Conservation (phyloP, 257 asterid species). For the Cinchona pubescens region DNA sequence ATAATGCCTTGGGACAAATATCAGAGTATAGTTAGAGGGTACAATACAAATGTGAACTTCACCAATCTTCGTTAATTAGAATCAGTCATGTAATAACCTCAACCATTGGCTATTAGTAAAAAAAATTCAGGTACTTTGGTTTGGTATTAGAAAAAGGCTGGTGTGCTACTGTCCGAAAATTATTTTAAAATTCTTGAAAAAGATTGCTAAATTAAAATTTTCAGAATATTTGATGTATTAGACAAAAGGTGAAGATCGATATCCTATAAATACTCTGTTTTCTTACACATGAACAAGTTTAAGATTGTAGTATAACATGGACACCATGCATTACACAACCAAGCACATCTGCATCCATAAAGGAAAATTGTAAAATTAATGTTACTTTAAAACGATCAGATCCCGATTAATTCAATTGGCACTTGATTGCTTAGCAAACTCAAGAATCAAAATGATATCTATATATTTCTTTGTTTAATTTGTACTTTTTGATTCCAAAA, state of each 20-base stretch:
- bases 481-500: neutral
- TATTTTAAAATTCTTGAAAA: neutral
- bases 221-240: neutral
- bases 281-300: neutral
- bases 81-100: neutral
- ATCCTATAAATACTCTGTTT: slow-evolving; percentile 3
- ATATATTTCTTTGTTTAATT: neutral
- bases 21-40: neutral
- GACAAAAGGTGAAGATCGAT: neutral
- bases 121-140: neutral
- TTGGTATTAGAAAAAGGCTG: neutral
- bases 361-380: neutral
- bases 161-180: neutral
- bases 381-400: neutral
- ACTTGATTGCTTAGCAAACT: neutral
- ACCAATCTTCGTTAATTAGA: neutral
- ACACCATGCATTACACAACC: slow-evolving; percentile 13
- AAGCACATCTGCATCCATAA: slow-evolving; percentile 2
- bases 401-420: neutral
- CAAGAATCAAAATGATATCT: neutral
- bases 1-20: slow-evolving; percentile 1
- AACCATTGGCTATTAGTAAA: neutral
- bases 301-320: slow-evolving; percentile 1
- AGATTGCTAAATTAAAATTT: neutral
- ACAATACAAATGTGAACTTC: neutral